These are phyloP conservation scores for Tetradesmus obliquus DNA, from an alignment of 139 green algal genomes.

Conservation along the genomic window DNA sequence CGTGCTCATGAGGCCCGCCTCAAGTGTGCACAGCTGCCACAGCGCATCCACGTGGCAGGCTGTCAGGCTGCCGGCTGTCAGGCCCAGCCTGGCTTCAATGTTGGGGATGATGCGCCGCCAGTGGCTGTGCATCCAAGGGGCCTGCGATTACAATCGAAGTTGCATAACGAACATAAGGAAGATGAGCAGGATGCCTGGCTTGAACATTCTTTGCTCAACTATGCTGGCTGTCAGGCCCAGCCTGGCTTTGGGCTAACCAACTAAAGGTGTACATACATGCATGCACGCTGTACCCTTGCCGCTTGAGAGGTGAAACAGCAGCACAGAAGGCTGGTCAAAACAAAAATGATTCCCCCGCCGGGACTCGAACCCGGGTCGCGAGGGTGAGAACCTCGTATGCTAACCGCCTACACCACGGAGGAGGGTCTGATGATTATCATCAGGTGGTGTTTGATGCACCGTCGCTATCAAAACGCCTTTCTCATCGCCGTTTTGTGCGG, in stretches of 20 bases:
- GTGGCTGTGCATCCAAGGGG: conserved; percentile 49
- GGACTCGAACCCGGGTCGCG: not conserved
- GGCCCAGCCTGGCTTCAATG: conserved; percentile 47
- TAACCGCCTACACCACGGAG: conserved; percentile 2
- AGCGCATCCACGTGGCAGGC: conserved; percentile 66
- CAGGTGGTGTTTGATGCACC: no score
- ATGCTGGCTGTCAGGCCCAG: not conserved
- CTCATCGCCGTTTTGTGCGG: no score
- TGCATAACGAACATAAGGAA: no score
- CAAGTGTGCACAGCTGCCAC: conserved; percentile 66
- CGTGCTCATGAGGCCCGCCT: conserved; percentile 51
- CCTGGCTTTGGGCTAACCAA: not conserved
- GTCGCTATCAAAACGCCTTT: no score
- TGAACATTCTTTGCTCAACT: no score
- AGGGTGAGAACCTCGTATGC: conserved; percentile 4
- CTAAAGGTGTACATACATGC: no score
- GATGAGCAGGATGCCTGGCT: no score
- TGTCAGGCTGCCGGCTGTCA: conserved; percentile 35
- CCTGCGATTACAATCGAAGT: conserved; percentile 2
- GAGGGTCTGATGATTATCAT: not conserved
- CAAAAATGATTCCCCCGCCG: not conserved
- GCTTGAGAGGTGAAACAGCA: not conserved
- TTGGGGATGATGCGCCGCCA: conserved; percentile 47
- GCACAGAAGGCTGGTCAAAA: not conserved
- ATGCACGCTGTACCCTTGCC: no score